phyloP scores from a whole-genome alignment of 768 basidiomycete species.

The Tricholoma sp. region DNA sequence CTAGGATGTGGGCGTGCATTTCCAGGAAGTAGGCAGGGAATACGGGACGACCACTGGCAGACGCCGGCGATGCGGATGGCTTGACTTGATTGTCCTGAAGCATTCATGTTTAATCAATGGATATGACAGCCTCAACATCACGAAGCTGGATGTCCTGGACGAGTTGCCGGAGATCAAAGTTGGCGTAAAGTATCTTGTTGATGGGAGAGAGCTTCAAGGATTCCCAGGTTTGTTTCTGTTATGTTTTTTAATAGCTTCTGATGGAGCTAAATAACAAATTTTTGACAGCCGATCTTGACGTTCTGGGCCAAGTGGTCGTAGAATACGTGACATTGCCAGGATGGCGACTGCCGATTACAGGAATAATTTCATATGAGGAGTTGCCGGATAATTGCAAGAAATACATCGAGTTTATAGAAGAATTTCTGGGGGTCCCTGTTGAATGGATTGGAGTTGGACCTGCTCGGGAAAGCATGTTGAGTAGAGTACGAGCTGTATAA shows the following conservation, averaged over 20 bases:
- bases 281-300: constrained; percentile 72
- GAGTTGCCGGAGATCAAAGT: constrained; percentile 83
- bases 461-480: constrained; percentile 71
- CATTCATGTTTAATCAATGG: constrained; percentile 95
- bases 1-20: constrained; percentile 74
- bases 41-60: constrained; percentile 93
- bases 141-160: constrained; percentile 94
- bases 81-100: constrained; percentile 92
- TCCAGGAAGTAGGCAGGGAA: constrained; percentile 93
- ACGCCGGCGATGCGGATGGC: constrained; percentile 92
- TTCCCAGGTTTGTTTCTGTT: constrained; percentile 67
- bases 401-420: constrained; percentile 86
- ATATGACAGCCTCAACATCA: constrained; percentile 89
- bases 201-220: constrained; percentile 72
- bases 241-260: not conserved
- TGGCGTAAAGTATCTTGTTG: constrained; percentile 71
- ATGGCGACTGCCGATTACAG: constrained; percentile 78
- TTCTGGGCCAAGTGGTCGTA: constrained; percentile 75
- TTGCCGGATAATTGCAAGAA: constrained; percentile 81
- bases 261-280: no score
- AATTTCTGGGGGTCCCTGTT: constrained; percentile 63
- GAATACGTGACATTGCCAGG: constrained; percentile 87
- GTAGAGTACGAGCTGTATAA: constrained; percentile 10
- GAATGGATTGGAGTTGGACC: constrained; percentile 96
- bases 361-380: constrained; percentile 56